Base-by-base conservation (phyloP, 148 eudicot genomes). In the Arctostaphylos glauca region DNA sequence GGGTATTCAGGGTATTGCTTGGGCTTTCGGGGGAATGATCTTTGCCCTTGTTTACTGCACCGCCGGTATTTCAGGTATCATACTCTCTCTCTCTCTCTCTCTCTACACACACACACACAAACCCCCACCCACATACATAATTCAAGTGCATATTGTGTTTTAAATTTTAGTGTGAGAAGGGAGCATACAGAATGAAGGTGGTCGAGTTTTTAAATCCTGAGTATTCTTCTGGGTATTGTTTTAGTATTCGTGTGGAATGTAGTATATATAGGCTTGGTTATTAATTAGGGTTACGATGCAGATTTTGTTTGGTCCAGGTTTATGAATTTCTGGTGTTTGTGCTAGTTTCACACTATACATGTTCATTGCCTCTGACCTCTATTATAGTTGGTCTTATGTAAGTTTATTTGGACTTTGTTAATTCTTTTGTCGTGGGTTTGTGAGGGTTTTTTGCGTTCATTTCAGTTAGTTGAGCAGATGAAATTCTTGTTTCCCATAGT, bases 21-120 rank as follows among this genome's bases (percentile, higher is more conserved):
- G 91, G 91, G 87, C 88, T 86, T 89, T 89, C 83, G 91, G 91
- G 31, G 91, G 89, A 56, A 89, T 89, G 91, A 89, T 89, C 86
- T 89, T 89, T 85, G 91, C 91, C 81, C 91, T 89, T 78, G 89
- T 88, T 50, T 88, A 88, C 75, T 88, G 90, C 71, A 88, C 90
- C 59, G 90, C 89, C 78, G 90, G 90, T 41, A 87, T 87, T 68
- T 85, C 86, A 78, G 86, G 86, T 84, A 38, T 67, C 43, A 38
- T 38, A 15, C 50, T 43, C 49, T 71, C 49, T 38, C 49, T n/a
- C 52, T 41, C 49, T 44, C 48, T 70, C 74, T 68, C 47, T 41
- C 48, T 68, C 71, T 38, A n/a, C n/a, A n/a, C n/a, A n/a, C n/a
- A n/a, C n/a, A n/a, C n/a, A n/a, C 59, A 9, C 38, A 31, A 0